Base-by-base conservation (phyloP, 2,329 filamentous ascomycete genomes). In the Fusarium brachygibbosum region DNA sequence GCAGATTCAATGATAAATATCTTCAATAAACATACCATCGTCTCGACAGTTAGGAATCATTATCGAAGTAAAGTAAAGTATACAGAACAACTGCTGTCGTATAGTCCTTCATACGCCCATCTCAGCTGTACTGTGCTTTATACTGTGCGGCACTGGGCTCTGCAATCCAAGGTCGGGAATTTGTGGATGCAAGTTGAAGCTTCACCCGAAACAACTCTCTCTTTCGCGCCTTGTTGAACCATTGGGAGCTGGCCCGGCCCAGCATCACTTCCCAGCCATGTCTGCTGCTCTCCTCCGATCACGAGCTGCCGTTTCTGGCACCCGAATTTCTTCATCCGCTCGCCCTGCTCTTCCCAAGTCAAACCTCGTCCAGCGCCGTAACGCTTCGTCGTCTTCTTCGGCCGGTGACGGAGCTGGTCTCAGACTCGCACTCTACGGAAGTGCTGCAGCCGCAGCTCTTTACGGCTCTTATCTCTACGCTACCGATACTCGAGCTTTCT, bases 401-500 rank as follows among this genome's bases (percentile, higher is more conserved):
- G 69, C 74, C 44, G 75, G 73, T 63, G 66, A 73, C 49, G 73
- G 70, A 56, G 75, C 74, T 49, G 59, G 59, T n/a, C 66, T 75
- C 40, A 83, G 81, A 66, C 75, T 78, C 11, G 63, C 81, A 25
- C 64, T 84, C 23, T 82, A 82, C 63, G 76, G 82, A 48, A 77
- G 81, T 31, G 78, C 80, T 11, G 60, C 85, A 10, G 81, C 80
- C 10, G 78, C 81, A 5, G 76, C 81, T 4, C 73, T 82, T 28
- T 83, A 79, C 54, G 80, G 85, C 45, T 80, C 83, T 42, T 93
- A 91, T 77, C 79, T 92, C 67, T 93, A 93, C 75, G 80, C 83
- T n/a, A 93, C 91, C 55, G 92, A 94, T 77, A 93, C 91, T 9
- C 85, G 92, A 65, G 89, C 91, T 41, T 91, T 88, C 60, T 76